Base-by-base conservation (phyloP, 1,284 basidiomycete species). In the Puccinia coronata region DNA sequence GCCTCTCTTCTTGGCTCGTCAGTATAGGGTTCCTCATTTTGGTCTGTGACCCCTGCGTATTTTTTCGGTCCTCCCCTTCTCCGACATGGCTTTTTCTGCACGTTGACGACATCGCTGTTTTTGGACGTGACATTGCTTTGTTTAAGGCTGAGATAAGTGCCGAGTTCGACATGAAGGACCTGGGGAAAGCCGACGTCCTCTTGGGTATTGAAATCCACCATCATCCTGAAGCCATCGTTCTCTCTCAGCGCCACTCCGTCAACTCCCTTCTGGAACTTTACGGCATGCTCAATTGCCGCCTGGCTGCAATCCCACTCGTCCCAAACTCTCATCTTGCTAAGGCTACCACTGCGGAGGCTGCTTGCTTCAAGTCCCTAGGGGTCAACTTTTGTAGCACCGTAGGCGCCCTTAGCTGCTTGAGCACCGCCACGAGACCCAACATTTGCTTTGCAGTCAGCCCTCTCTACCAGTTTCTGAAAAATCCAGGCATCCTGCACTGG, bases 401-500 rank as follows among this genome's bases (percentile, higher is more conserved):
- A 0, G 75, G 75, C 0, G 34, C 25, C 16, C 31, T 78, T 0
- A 76, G 41, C 9, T 76, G 65, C 57, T 25, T 76, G 2, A 28
- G 23, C 0, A 36, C 28, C 28, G 55, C 36, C 9, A 78, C 75
- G 39, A n/a, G 63, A 9, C 75, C 63, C 0, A 34, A 78, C 14
- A 51, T 78, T 12, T 23, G 41, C 5, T 41, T 51, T 31, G 59
- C 63, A 0, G n/a, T 67, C 2, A 69, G 75, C 18, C 0, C 14
- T 20, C 63, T 78, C 2, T 78, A 31, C 6, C 61, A 78, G 23
- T 63, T 67, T 41, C 18, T 78, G 4, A 34, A 69, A n/a, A 36
- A 36, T 28, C 75, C 75, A 0, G 75, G 75, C 0, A 69, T 67
- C 3, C n/a, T 55, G 16, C 49, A 78, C 4, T 78, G 75, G 75